Base-by-base conservation (phyloP, 345 rosid genomes). In the Excoecaria cochinchinensis region DNA sequence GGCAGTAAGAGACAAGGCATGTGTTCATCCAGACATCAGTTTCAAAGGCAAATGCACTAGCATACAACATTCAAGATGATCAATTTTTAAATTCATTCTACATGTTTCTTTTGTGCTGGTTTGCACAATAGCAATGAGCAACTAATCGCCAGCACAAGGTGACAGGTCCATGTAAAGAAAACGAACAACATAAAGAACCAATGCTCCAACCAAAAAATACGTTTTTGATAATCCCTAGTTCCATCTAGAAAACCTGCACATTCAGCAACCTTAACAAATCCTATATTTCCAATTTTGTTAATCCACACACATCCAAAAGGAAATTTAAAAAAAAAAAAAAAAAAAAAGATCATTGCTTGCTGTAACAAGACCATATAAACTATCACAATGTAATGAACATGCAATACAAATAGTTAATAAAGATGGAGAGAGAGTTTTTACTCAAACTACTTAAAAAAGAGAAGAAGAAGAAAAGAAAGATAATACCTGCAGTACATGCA, bases 401-500 rank as follows among this genome's bases (percentile, higher is more conserved):
- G 51, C 22, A 22, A 3, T 6, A 24, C 8, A 31, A 0, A 2
- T 3, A 14, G 1, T 14, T 17, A 47, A 25, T 40, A 13, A 24
- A 9, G n/a, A 31, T 8, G 24, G 38, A 53, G 3, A 4, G 58
- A 15, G 22, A 17, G 17, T 52, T 59, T 16, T 39, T 48, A 55
- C 13, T 38, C 24, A 17, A 12, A 24, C 6, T 31, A 47, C 25
- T 10, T 58, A 61, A 44, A 44, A 4, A 44, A 44, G 5, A 1
- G 8, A 44, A 6, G 44, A 3, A 3, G 4, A 40, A 44, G 70
- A 25, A 62, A 6, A 5, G 31, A 46, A 47, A 70, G 57, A 77
- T 39, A 76, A 78, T 84, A 86, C 99, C 99, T 85, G 99, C 99
- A 69, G 98, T 95, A 77, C 98, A 95, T n/a, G 98, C 81, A 31